phyloP scores from a whole-genome alignment of 805 yeast genomes.

The Saccharomycopsis malanga region DNA sequence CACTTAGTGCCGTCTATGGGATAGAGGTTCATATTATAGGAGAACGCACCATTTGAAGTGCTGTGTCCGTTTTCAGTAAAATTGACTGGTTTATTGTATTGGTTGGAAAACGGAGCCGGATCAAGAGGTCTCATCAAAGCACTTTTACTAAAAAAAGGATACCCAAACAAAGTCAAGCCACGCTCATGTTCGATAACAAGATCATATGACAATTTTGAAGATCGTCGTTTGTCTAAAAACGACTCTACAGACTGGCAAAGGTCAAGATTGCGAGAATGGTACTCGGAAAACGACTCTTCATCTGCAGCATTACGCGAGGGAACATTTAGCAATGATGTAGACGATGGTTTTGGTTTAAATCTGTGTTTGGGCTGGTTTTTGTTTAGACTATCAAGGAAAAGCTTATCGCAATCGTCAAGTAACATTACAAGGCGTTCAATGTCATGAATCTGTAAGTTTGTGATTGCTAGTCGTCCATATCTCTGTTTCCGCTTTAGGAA shows the following conservation, averaged over 20 bases:
- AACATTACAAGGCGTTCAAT: neutral
- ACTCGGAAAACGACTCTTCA: neutral
- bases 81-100: slow-evolving; percentile 6
- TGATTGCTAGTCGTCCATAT: neutral
- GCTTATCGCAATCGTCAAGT: neutral
- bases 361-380: neutral
- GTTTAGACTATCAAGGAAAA: neutral
- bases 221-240: neutral
- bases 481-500: neutral
- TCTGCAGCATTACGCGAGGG: neutral
- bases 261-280: neutral
- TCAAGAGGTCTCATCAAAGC: slow-evolving; percentile 8
- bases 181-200: slow-evolving; percentile 21
- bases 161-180: slow-evolving; percentile 19
- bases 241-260: neutral
- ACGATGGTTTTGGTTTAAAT: neutral
- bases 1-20: slow-evolving; percentile 31
- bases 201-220: slow-evolving; percentile 13
- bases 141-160: slow-evolving; percentile 20
- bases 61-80: slow-evolving; percentile 5
- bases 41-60: slow-evolving; percentile 9
- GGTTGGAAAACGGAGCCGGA: slow-evolving; percentile 17
- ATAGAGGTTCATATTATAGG: slow-evolving; percentile 13
- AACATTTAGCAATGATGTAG: neutral
- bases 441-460: neutral